Percentiles rank a stretch among this genome's conserved stretches.
Evolutionary conservation across 495 filamentous ascomycete genomes (phyloP).

Genomic region (Oidiodendron maius): DNA sequence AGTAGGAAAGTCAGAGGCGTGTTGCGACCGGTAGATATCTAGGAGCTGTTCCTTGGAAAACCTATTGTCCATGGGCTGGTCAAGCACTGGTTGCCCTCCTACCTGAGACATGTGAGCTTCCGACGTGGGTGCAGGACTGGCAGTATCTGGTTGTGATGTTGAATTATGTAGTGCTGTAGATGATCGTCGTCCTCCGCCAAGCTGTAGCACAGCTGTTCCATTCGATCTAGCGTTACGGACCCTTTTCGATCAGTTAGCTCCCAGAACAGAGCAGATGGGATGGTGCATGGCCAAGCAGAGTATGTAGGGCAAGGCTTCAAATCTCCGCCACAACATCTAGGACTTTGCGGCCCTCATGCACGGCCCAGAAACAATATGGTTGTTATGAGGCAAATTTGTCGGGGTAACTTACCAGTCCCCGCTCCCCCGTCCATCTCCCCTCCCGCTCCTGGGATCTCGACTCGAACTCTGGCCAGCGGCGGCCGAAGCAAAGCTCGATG

Average conservation of each 20-base stretch:
- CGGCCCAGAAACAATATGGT: too few relatives aligned
- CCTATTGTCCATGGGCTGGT: constrained; percentile 47
- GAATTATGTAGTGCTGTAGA: constrained; percentile 56
- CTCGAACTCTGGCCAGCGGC: constrained; percentile 66
- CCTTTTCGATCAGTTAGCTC: not conserved
- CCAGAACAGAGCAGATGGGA: not conserved
- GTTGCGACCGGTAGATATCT: constrained; percentile 61
- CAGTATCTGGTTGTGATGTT: constrained; percentile 36
- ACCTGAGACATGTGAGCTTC: constrained; percentile 32
- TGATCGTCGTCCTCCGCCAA: constrained; percentile 48
- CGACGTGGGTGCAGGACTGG: constrained; percentile 3
- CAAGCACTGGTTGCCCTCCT: constrained; percentile 29
- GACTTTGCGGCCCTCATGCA: too few relatives aligned
- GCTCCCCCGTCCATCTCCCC: constrained; percentile 48
- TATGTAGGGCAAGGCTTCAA: not conserved
- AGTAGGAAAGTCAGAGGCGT: constrained; percentile 47
- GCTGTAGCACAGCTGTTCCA: constrained; percentile 55
- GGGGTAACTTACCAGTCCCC: constrained; percentile 49
- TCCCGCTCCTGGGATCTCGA: constrained; percentile 42
- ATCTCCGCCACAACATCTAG: too few relatives aligned
- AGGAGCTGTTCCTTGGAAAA: constrained; percentile 84
- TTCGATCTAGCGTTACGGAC: constrained; percentile 5
- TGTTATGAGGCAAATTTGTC: constrained; percentile 2
- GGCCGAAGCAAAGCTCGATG: constrained; percentile 79
- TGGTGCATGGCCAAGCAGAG: not conserved